Conservation (phyloP, 1,139 yeast genomes). For the Candida pseudoviswanathii region DNA sequence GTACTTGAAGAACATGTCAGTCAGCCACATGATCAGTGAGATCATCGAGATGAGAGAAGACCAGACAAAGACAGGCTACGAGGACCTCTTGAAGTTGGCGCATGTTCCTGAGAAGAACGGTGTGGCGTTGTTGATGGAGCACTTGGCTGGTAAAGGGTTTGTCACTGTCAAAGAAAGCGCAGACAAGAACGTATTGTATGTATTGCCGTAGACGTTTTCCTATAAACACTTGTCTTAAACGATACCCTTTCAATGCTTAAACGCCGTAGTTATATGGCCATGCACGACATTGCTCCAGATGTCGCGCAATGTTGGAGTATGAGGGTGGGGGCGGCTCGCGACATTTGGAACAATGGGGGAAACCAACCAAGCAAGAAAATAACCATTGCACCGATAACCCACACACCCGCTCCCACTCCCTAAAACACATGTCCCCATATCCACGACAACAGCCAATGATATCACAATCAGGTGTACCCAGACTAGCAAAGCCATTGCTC, state of each 20-base stretch:
- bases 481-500: slow-evolving; percentile 1
- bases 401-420: too few relatives aligned
- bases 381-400: too few relatives aligned
- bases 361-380: too few relatives aligned
- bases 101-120: slow-evolving; percentile 15
- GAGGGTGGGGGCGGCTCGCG: too few relatives aligned
- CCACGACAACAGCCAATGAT: slow-evolving; percentile 6
- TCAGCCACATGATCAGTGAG: slow-evolving; percentile 5
- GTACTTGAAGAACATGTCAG: slow-evolving; percentile 13
- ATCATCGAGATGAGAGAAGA: background rate
- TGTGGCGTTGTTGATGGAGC: slow-evolving; percentile 10
- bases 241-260: background rate
- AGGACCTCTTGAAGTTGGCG: slow-evolving; percentile 16
- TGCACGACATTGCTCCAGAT: too few relatives aligned
- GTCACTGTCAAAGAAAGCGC: slow-evolving; percentile 27
- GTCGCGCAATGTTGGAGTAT: too few relatives aligned
- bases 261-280: background rate
- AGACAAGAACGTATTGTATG: slow-evolving; percentile 24
- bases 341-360: too few relatives aligned
- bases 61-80: slow-evolving; percentile 22
- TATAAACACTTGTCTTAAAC: too few relatives aligned
- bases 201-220: slow-evolving; percentile 5
- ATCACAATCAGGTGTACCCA: slow-evolving; percentile 9
- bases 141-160: slow-evolving; percentile 34
- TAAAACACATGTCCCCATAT: background rate